Base-by-base conservation (phyloP, 805 yeast genomes). In the Nakazawaea sp. region DNA sequence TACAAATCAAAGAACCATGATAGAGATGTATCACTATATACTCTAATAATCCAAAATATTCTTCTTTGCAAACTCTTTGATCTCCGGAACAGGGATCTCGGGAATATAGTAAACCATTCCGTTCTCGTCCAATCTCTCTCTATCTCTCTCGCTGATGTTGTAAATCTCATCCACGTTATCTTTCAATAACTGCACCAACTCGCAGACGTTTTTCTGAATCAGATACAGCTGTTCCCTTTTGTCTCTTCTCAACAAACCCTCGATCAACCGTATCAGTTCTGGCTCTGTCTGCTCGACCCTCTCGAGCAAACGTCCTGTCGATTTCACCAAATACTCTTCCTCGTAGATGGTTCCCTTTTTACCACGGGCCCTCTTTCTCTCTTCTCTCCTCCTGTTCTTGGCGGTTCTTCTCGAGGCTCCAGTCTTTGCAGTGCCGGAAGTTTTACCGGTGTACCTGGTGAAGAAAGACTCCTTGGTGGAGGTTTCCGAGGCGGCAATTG, bases 311-410 rank as follows among this genome's bases (percentile, higher is more conserved):
- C 99, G 77, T 4, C 95, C 92, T 41, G 86, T 78, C 3, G 97
- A 89, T 48, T 75, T 77, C 33, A 92, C 80, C 40, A 92, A 72
- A 57, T 92, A 92, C 56, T 92, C 97, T 56, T 92, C 98, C 58
- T 92, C 99, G 52, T 92, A 92, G 16, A 92, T 83, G 5, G 97
- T 90, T 32, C 97, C 97, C 64, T 92, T 92, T 66, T 94, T 87
- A 43, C 99, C 99, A 50, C 95, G 77, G 2, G 98, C 99, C 43
- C 78, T 74, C 64, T 92, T 92, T 51, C 98, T 76, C 55, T 90
- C 98, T 59, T 90, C 97, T 47, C 98, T 76, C 56, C 96, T 84
- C 46, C 80, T 76, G 59, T 92, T 92, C 62, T 92, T 92, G 5
- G 94, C 74, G 0, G 98, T 89, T 52, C 82, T 74, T 58, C 99